These are phyloP conservation scores for Diplocarpon rosae DNA, from an alignment of 2,329 filamentous ascomycete species.

Conservation along the genomic window DNA sequence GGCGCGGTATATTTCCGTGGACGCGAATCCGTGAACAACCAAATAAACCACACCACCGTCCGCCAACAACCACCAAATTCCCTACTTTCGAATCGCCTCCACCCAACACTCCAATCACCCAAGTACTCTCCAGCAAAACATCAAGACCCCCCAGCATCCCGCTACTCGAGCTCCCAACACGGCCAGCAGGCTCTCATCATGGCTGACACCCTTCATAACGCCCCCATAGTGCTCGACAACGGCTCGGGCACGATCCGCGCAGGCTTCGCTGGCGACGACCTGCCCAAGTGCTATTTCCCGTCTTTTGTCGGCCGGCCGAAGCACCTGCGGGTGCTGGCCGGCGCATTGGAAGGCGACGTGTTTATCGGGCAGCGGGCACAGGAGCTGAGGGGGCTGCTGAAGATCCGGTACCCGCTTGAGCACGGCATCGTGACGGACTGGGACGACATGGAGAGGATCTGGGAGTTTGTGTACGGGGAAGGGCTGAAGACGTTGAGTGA, in stretches of 20 bases:
- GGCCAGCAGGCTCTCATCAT: conserved; percentile 29
- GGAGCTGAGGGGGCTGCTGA: conserved; percentile 82
- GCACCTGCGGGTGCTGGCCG: conserved; percentile 88
- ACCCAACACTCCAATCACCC: neutral
- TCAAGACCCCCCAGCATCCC: neutral
- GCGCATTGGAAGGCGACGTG: conserved; percentile 88
- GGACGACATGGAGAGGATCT: conserved; percentile 99
- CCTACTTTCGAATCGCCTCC: neutral
- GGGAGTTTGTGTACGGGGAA: conserved; percentile 94
- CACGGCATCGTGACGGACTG: conserved; percentile 98
- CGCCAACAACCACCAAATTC: neutral
- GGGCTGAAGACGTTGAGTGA: conserved; percentile 94
- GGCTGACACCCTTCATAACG: conserved; percentile 78
- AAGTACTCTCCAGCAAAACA: neutral
- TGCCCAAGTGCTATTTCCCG: conserved; percentile 94
- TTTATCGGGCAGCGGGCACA: conserved; percentile 89
- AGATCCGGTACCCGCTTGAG: conserved; percentile 91
- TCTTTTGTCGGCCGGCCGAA: conserved; percentile 96
- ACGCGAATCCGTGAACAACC: conserved; percentile 6
- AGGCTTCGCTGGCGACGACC: conserved; percentile 90
- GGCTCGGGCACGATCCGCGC: conserved; percentile 95
- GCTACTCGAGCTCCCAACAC: neutral
- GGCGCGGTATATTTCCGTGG: conserved; percentile 2
- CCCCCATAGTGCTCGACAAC: conserved; percentile 97
- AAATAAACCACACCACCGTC: neutral